A percentile compares a stretch with the other conserved stretches of the same genome.
These are phyloP conservation scores for Tetrahymena borealis DNA, from an alignment of 73 alveolate species.

Conservation along the genomic window DNA sequence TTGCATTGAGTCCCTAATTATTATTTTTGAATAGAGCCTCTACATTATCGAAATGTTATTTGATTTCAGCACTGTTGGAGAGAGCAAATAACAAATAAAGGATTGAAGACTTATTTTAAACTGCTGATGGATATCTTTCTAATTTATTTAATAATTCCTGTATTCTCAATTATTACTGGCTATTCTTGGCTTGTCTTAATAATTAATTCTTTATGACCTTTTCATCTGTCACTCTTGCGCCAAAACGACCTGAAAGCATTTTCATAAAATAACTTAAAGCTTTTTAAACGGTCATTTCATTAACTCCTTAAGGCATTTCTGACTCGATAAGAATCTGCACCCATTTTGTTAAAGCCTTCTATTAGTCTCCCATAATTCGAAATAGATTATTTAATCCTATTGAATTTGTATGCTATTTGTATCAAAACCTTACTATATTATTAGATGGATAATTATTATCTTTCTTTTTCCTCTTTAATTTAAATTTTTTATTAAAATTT, in stretches of 20 bases:
- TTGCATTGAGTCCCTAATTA: neutral
- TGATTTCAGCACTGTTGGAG: neutral
- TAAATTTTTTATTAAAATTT: neutral
- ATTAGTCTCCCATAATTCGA: neutral
- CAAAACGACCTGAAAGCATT: neutral
- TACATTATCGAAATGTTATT: neutral
- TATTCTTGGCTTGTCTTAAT: neutral
- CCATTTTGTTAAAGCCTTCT: neutral
- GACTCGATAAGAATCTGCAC: neutral
- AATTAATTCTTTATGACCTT: neutral
- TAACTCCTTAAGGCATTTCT: neutral
- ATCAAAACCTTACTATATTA: neutral
- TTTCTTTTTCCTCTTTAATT: neutral
- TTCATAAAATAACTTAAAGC: neutral
- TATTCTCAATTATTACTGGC: neutral
- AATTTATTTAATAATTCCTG: neutral
- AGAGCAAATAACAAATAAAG: neutral
- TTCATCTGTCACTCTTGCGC: neutral
- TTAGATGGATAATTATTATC: neutral
- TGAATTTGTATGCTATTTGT: neutral
- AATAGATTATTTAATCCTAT: neutral
- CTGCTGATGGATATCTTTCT: neutral
- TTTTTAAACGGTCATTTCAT: neutral
- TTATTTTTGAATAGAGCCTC: neutral
- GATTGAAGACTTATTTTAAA: neutral